phyloP scores from a whole-genome alignment of 2,329 filamentous ascomycete genomes.

The Byssothecium circinans region DNA sequence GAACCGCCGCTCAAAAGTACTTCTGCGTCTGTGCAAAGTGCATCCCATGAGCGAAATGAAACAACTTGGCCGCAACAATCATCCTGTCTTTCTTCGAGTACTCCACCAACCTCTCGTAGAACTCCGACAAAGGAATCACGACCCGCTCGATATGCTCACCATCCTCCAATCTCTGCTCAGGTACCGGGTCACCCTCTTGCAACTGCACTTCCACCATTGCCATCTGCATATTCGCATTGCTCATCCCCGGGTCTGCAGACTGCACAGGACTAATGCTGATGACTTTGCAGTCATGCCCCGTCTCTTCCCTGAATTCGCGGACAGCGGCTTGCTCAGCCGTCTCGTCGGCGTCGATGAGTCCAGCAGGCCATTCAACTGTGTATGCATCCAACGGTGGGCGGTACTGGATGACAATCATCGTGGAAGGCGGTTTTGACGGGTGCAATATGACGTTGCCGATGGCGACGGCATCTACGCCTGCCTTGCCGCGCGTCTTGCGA shows the following conservation, averaged over 20 bases:
- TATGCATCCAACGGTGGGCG: conserved; percentile 60
- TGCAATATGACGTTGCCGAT: conserved; percentile 66
- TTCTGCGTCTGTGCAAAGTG: conserved; percentile 17
- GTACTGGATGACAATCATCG: conserved; percentile 53
- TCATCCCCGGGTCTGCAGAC: conserved; percentile 32
- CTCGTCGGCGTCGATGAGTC: conserved; percentile 53
- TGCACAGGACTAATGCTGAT: conserved; percentile 20
- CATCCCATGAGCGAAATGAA: conserved; percentile 33
- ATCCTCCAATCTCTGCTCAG: conserved; percentile 32
- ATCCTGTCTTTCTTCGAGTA: conserved; percentile 25
- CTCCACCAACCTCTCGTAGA: conserved; percentile 25
- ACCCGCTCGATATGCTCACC: conserved; percentile 34
- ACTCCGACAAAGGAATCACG: conserved; percentile 23
- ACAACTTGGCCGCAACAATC: conserved; percentile 32
- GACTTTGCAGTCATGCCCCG: conserved; percentile 58
- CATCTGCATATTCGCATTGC: conserved; percentile 27
- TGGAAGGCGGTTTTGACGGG: conserved; percentile 29
- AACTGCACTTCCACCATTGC: conserved; percentile 30
- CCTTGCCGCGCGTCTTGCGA: conserved; percentile 64
- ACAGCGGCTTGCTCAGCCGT: conserved; percentile 59
- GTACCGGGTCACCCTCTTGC: conserved; percentile 16
- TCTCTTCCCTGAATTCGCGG: conserved; percentile 63
- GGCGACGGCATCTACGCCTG: conserved; percentile 60
- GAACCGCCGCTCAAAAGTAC: too few relatives aligned
- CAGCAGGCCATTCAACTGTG: conserved; percentile 60